phyloP scores from a whole-genome alignment of 2,329 filamentous ascomycete species.

The Cryphonectria nitschkei region DNA sequence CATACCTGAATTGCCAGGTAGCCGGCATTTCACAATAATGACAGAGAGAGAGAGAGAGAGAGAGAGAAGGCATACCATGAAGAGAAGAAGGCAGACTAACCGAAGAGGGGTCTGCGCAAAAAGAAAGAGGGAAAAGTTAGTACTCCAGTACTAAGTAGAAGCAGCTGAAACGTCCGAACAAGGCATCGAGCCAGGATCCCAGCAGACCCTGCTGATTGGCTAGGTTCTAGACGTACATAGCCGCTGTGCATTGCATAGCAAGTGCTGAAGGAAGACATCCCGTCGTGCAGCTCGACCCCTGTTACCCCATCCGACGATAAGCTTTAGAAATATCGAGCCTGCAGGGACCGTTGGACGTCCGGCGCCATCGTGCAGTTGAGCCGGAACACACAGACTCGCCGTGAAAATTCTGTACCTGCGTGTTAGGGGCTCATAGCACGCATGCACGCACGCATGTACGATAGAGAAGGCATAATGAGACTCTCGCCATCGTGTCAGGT shows the following conservation, averaged over 20 bases:
- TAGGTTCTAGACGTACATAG: conserved; percentile 37
- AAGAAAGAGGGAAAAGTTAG: too few relatives aligned
- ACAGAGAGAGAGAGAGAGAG: too few relatives aligned
- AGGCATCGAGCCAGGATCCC: conserved; percentile 13
- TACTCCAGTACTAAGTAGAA: conserved; percentile 18
- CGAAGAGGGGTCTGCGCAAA: conserved; percentile 1
- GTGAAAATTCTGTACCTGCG: conserved; percentile 25
- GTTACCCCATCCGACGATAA: conserved; percentile 21
- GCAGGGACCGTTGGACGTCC: conserved; percentile 27
- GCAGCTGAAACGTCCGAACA: conserved; percentile 36
- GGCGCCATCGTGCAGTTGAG: conserved; percentile 16
- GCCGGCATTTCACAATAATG: not conserved
- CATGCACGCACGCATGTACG: not conserved
- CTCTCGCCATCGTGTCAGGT: not conserved
- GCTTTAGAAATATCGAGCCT: conserved; percentile 21
- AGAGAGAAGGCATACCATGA: too few relatives aligned
- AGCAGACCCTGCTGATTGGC: conserved; percentile 33
- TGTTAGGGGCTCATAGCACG: conserved; percentile 13
- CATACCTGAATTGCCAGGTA: not conserved
- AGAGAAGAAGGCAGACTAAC: conserved; percentile 5
- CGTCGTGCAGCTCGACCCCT: conserved; percentile 24
- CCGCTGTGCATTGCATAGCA: conserved; percentile 40
- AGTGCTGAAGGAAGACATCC: conserved; percentile 28
- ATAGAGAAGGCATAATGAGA: conserved; percentile 9
- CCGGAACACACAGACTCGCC: conserved; percentile 9